Evolutionary conservation across 352 stramenopile genomes (phyloP).

Genomic region (Saprolegnia parasitica): DNA sequence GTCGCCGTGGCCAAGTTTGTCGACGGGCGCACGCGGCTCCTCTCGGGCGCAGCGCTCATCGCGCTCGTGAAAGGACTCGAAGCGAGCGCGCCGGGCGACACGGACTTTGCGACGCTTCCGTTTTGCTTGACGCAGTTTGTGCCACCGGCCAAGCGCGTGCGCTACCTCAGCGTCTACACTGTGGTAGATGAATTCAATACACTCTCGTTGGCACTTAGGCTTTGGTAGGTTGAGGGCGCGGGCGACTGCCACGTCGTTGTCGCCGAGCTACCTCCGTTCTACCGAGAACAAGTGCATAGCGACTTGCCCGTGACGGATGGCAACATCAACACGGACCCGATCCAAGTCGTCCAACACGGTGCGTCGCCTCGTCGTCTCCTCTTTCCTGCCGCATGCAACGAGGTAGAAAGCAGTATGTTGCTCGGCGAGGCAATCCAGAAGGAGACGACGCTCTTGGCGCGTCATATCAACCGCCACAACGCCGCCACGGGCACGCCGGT

Average conservation of each 20-base stretch:
- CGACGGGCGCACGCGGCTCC: slow-evolving; percentile 19
- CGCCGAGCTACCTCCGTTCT: slow-evolving; percentile 17
- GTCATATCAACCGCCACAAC: slow-evolving; percentile 23
- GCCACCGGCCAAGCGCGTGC: slow-evolving; percentile 25
- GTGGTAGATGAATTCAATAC: neutral
- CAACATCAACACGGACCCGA: slow-evolving; percentile 21
- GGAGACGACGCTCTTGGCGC: slow-evolving; percentile 17
- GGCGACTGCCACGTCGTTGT: slow-evolving; percentile 28
- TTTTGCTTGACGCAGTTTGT: slow-evolving; percentile 26
- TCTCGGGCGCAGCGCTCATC: neutral
- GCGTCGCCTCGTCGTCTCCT: no score
- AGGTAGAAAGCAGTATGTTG: slow-evolving; percentile 20
- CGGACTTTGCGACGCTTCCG: slow-evolving; percentile 3
- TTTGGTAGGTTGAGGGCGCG: neutral
- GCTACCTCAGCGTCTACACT: slow-evolving; percentile 27
- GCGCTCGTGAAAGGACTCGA: slow-evolving; percentile 9
- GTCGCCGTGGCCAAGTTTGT: slow-evolving; percentile 25
- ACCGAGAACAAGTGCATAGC: slow-evolving; percentile 21
- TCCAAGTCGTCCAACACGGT: slow-evolving; percentile 25
- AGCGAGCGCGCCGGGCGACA: neutral
- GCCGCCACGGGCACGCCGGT: slow-evolving; percentile 19
- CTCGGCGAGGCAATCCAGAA: slow-evolving; percentile 22
- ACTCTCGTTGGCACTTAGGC: neutral
- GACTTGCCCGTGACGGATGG: neutral
- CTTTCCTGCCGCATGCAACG: neutral